These are phyloP conservation scores for Austroboletus olivaceoglutinosus DNA, from an alignment of 1,284 basidiomycete species.

Conservation along the genomic window DNA sequence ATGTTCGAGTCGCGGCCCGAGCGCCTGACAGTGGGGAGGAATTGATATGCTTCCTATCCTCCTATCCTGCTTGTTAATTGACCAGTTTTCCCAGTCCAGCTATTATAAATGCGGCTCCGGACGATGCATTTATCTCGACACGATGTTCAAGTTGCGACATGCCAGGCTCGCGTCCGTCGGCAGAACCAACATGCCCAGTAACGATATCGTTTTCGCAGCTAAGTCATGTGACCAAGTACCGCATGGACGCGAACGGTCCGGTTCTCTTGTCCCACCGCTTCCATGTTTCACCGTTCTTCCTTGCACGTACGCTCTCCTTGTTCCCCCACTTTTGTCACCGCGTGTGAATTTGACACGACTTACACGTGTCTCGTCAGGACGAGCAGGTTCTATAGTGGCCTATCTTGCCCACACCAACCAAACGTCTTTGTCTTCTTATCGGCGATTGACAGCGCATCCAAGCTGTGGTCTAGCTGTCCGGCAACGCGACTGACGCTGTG, in stretches of 20 bases:
- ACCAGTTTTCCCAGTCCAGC: not conserved
- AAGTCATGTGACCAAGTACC: not conserved
- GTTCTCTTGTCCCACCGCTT: not conserved
- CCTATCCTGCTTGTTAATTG: not conserved
- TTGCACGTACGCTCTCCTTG: not conserved
- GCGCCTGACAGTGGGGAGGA: constrained; percentile 5
- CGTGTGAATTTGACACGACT: not conserved
- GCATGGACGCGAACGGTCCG: not conserved
- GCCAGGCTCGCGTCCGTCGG: not conserved
- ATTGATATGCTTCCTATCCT: constrained; percentile 1
- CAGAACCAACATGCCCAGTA: not conserved
- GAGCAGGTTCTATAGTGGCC: not conserved
- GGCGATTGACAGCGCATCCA: not conserved
- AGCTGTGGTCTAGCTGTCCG: not conserved
- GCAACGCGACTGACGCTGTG: constrained; percentile 3
- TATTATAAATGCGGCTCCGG: not conserved
- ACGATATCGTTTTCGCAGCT: not conserved
- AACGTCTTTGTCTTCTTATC: constrained; percentile 1
- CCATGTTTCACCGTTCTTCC: not conserved
- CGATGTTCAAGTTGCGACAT: not conserved
- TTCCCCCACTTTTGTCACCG: not conserved
- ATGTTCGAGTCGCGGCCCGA: constrained; percentile 3
- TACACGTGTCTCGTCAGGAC: not conserved
- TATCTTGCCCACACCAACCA: not conserved
- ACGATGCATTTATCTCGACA: not conserved